Percentiles rank a stretch among this genome's conserved stretches.
Evolutionary conservation across 2,329 filamentous ascomycete species (phyloP).

Genomic region (Aspergillus ustus): DNA sequence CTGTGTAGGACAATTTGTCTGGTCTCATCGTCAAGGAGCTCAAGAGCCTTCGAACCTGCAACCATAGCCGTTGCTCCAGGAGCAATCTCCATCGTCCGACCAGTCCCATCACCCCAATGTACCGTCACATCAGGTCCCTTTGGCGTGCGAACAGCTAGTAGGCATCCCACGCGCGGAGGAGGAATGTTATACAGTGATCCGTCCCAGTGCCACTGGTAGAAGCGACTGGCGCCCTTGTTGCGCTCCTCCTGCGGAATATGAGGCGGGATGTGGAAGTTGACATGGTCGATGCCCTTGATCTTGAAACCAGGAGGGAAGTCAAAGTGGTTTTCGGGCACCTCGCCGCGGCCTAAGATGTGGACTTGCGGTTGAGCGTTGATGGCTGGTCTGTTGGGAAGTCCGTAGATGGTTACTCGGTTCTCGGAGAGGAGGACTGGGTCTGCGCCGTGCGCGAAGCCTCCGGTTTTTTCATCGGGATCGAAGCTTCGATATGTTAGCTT

Average conservation of each 20-base stretch:
- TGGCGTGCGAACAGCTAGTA: constrained; percentile 3
- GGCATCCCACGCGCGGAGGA: constrained; percentile 2
- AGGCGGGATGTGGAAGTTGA: constrained; percentile 4
- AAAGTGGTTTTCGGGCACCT: constrained; percentile 1
- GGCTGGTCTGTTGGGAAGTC: constrained; percentile 6
- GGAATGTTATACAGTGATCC: constrained; percentile 6
- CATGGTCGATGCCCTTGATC: constrained; percentile 1
- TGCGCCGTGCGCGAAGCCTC: constrained; percentile 5
- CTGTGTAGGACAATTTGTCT: neutral
- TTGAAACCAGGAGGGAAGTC: constrained; percentile 1
- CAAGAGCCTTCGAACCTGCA: constrained; percentile 1
- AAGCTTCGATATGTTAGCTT: neutral
- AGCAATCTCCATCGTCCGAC: constrained; percentile 3
- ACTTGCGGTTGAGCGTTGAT: constrained; percentile 11
- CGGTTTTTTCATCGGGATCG: constrained; percentile 7
- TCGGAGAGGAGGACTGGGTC: constrained; percentile 1
- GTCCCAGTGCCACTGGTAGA: constrained; percentile 12
- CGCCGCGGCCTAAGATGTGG: constrained; percentile 4
- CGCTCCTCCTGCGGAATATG: neutral
- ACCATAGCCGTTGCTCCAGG: constrained; percentile 6
- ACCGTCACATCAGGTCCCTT: constrained; percentile 8
- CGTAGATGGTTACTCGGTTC: constrained; percentile 4
- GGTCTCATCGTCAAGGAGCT: neutral
- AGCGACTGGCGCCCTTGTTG: constrained; percentile 1
- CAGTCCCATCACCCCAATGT: constrained; percentile 7